Conservation (phyloP, 2,329 filamentous ascomycete species). For the Pyrenophora seminiperda region DNA sequence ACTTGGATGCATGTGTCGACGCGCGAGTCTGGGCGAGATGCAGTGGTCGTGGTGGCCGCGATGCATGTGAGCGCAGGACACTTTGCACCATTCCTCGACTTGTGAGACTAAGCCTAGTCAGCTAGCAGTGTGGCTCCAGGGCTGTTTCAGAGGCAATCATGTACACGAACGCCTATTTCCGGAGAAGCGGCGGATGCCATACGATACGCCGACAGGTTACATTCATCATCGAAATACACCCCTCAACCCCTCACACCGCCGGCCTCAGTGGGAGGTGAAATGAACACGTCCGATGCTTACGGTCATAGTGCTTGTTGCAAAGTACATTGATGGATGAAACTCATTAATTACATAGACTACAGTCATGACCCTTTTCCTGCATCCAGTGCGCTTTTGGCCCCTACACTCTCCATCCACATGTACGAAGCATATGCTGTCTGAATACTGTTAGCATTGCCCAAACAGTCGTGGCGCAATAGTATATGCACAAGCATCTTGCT, state of each 20-base stretch:
- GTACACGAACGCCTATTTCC: slow-evolving; percentile 22
- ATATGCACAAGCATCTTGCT: slow-evolving; percentile 41
- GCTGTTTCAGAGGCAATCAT: slow-evolving; percentile 38
- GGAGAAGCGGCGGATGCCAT: slow-evolving; percentile 7
- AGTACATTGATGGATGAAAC: too few relatives aligned
- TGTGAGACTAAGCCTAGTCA: slow-evolving; percentile 28
- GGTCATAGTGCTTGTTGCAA: too few relatives aligned
- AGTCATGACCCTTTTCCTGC: neutral
- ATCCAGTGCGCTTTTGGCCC: neutral
- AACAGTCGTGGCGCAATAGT: slow-evolving; percentile 4
- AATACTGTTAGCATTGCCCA: slow-evolving; percentile 19
- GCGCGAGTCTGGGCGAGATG: slow-evolving; percentile 25
- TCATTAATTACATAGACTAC: too few relatives aligned
- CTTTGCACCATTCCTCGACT: slow-evolving; percentile 22
- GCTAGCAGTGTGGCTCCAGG: slow-evolving; percentile 24
- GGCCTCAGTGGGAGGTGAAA: too few relatives aligned
- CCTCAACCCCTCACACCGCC: too few relatives aligned
- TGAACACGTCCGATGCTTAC: too few relatives aligned
- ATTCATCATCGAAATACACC: too few relatives aligned
- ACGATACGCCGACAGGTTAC: neutral
- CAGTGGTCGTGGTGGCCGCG: slow-evolving; percentile 3
- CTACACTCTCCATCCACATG: neutral
- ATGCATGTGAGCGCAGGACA: slow-evolving; percentile 17
- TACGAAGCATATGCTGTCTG: neutral
- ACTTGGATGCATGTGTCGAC: slow-evolving; percentile 1